Base-by-base conservation (phyloP, 2,329 filamentous ascomycete species). In the Claviceps africana region DNA sequence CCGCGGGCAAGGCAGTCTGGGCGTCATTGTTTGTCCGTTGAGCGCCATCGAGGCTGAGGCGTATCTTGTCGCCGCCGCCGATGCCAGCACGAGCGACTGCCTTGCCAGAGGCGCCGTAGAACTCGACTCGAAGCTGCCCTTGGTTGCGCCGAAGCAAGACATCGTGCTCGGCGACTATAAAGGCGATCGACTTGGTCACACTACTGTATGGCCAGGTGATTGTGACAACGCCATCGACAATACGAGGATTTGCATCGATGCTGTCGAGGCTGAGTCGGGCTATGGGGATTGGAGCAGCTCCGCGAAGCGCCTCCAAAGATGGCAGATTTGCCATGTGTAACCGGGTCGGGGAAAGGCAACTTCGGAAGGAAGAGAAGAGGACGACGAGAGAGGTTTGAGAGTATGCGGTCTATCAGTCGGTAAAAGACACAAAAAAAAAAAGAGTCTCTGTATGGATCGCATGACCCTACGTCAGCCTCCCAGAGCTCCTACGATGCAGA, bases 161-260 rank as follows among this genome's bases (percentile, higher is more conserved):
- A 65, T 96, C 88, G 46, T 83, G 82, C 61, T 96, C 90, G 46
- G 86, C 86, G 35, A 97, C 77, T 21, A 94, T 77, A 49, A 96
- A 82, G 28, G 88, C 84, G 58, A 89, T 77, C 40, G 82, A 82
- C 51, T 78, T 79, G 31, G 78, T 85, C 28, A 88, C 81, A 22
- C 85, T 85, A 57, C 86, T 95, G 67, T 88, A 96, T 0, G 91
- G 91, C 90, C 91, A 97, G 53, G 88, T 82, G 37, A 97, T 80
- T 9, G 88, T 91, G 22, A 96, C 80, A 17, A 86, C 74, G 40
- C 86, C 89, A 53, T 79, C 76, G 33, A 95, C 68, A 13, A 72
- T 69, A 55, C 70, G 70, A 6, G 68, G 64, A 2, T 61, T 53
- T 25, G 66, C 64, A 13, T 73, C 64, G 15, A 66, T 52, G 6